phyloP scores from a whole-genome alignment of 176 grass and related monocot species.

The Bolboschoenus planiculmis region DNA sequence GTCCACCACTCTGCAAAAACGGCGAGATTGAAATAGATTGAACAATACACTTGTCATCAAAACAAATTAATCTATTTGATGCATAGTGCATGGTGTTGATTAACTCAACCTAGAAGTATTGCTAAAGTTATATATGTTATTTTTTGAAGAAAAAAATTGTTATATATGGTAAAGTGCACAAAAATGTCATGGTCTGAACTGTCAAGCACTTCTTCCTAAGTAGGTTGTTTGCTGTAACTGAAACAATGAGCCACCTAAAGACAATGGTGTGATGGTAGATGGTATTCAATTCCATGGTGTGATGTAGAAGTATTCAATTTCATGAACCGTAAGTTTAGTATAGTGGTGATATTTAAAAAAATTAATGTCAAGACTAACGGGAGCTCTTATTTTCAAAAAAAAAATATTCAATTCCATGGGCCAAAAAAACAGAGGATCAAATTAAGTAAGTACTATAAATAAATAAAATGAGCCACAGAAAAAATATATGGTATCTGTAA shows the following conservation, averaged over 20 bases:
- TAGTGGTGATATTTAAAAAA: too few relatives aligned
- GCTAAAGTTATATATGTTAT: neutral
- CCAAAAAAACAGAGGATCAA: neutral
- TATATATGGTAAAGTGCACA: neutral
- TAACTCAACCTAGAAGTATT: neutral
- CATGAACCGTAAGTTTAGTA: too few relatives aligned
- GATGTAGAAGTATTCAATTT: too few relatives aligned
- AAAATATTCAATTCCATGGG: neutral
- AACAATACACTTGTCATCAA: neutral
- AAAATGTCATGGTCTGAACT: neutral
- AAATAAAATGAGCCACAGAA: neutral
- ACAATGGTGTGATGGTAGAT: too few relatives aligned
- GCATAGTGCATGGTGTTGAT: neutral
- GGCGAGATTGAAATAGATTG: neutral
- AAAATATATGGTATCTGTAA: neutral
- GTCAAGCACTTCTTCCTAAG: too few relatives aligned
- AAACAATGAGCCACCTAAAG: neutral
- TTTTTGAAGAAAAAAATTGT: too few relatives aligned
- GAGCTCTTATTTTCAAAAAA: too few relatives aligned
- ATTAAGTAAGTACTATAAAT: neutral
- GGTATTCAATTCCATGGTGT: too few relatives aligned
- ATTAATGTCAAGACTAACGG: too few relatives aligned
- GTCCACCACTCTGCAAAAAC: slow-evolving; percentile 62
- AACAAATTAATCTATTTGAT: neutral
- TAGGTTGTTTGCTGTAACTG: too few relatives aligned